Conservation (phyloP, 148 eudicot species). For the Rhododendron ferrugineum region DNA sequence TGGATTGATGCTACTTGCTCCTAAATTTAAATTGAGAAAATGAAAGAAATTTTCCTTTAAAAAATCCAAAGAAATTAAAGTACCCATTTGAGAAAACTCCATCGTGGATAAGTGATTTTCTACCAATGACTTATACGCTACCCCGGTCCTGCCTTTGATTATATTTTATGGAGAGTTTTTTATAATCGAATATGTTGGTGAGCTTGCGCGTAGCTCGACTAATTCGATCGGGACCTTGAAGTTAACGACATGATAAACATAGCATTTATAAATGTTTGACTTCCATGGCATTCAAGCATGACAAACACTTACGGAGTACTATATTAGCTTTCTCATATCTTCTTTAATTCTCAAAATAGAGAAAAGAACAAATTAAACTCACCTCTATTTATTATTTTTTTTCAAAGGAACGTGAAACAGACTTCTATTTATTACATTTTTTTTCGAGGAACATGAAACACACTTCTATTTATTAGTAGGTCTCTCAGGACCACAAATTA, state of each 20-base stretch:
- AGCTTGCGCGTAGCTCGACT: no score
- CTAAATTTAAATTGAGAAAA: not conserved
- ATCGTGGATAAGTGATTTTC: not conserved
- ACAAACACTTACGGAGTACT: no score
- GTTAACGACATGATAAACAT: no score
- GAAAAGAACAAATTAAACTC: not conserved
- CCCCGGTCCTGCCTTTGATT: no score
- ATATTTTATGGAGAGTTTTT: not conserved
- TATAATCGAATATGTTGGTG: no score
- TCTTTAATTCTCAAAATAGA: not conserved
- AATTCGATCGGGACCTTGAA: no score
- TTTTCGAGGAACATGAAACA: no score
- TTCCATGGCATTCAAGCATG: no score
- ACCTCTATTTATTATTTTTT: not conserved
- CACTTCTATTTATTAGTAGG: no score
- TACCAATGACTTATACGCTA: not conserved
- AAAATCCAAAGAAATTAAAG: not conserved
- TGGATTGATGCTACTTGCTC: not conserved
- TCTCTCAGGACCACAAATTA: not conserved
- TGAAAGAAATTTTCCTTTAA: not conserved
- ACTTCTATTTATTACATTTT: not conserved
- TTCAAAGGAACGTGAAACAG: not conserved
- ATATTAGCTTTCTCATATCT: not conserved
- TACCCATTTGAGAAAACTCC: not conserved
- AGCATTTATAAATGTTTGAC: no score